Evolutionary conservation across 129 eudicot species (phyloP), one percentile per base, ranked within the genome.

Genomic region (Tagetes erecta): DNA sequence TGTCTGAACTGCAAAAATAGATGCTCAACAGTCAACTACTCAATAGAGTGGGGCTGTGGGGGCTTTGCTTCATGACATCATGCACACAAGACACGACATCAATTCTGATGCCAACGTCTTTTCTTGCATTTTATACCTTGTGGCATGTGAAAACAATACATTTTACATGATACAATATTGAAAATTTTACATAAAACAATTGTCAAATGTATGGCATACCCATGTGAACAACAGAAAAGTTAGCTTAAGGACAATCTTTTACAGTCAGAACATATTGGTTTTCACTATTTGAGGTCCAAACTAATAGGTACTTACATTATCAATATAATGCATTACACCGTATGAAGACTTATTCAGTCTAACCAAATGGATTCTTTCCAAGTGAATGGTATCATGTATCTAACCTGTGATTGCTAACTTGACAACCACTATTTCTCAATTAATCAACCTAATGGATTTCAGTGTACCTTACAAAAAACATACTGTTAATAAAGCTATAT

Each of bases 191-290:
- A 64, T 49, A 30, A 41, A 34, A 64, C 41, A 40, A 7, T 6
- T 50, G 20, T 30, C 38, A 20, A 75, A 75, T 31, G 41, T 40
- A 51, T 64, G 67, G 39, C n/a, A 57, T 62, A 50, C 40, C 27
- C 66, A 51, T 65, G 56, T 64, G 50, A 38, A 14, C 7, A 51
- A 3, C 64, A 11, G 11, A 36, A 38, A 36, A 9, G 36, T 64
- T 74, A 74, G 64, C 51, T 20, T 2, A 74, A 60, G 78, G 47
- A 64, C 31, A 47, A 20, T 47, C 14, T 20, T 74, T 74, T n/a
- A 74, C 69, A 35, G 46, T 63, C 20, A 14, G 40, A 74, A 63
- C 35, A 60, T 33, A 8, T 49, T 20, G 2, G 62, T 39, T 72
- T 72, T 49, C 27, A 63, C 60, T 63, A 52, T 47, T 47, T 35